These are phyloP conservation scores for Chaetomiaceae sp. DNA, from an alignment of 2,329 filamentous ascomycete genomes.

Conservation along the genomic window DNA sequence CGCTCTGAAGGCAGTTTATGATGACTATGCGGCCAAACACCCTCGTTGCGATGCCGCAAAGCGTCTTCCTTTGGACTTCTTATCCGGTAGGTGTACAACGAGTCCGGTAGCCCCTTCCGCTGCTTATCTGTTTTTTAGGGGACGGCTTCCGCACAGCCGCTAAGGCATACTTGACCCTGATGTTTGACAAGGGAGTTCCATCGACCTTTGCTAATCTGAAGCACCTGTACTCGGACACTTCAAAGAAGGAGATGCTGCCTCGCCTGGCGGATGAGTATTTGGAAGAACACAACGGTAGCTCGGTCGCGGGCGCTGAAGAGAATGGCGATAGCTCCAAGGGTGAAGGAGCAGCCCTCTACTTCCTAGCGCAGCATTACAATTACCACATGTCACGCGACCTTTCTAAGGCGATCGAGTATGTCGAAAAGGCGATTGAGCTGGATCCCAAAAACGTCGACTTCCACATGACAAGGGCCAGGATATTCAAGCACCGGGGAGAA, in stretches of 20 bases:
- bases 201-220: conserved; percentile 97
- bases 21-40: conserved; percentile 75
- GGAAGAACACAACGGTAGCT: conserved; percentile 45
- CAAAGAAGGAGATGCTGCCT: conserved; percentile 74
- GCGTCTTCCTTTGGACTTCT: conserved; percentile 83
- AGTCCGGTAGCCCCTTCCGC: background rate
- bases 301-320: conserved; percentile 42
- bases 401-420: conserved; percentile 72
- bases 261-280: conserved; percentile 76
- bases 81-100: conserved; percentile 55
- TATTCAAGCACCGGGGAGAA: conserved; percentile 87
- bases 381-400: conserved; percentile 84
- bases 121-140: conserved; percentile 41
- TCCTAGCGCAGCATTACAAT: conserved; percentile 95
- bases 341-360: conserved; percentile 79
- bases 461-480: conserved; percentile 90
- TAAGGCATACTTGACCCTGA: conserved; percentile 72
- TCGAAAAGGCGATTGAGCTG: conserved; percentile 77
- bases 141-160: conserved; percentile 76
- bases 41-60: conserved; percentile 80
- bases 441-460: conserved; percentile 82
- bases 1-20: conserved; percentile 65
- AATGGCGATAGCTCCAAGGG: conserved; percentile 54
- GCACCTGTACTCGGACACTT: conserved; percentile 74
- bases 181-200: conserved; percentile 88